Evolutionary conservation across 2,329 filamentous ascomycete species (phyloP).

Genomic region (Talaromyces sp.): DNA sequence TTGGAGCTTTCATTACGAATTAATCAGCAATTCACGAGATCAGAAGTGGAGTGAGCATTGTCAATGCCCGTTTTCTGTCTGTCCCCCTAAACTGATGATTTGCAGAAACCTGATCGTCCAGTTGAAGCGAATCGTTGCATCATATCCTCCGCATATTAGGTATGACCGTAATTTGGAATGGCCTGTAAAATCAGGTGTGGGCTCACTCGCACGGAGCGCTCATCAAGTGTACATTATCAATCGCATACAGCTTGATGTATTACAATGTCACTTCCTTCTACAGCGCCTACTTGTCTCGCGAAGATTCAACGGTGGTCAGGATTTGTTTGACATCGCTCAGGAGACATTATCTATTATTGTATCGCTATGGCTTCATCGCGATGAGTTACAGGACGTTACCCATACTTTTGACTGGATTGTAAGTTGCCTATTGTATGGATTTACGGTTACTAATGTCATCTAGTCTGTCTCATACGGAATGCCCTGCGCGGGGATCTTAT

Average conservation of each 20-base stretch:
- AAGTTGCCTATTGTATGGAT: not conserved
- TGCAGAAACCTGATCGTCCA: not conserved
- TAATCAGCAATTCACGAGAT: not conserved
- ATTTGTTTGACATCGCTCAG: constrained; percentile 1
- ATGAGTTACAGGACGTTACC: not conserved
- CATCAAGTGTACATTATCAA: not conserved
- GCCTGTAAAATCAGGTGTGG: not conserved
- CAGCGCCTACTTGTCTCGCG: constrained; percentile 1
- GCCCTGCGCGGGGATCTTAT: not conserved
- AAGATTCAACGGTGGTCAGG: not conserved
- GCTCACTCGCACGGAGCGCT: not conserved
- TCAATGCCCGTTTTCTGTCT: not conserved
- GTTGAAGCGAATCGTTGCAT: constrained; percentile 1
- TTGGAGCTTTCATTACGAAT: constrained; percentile 8
- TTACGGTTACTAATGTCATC: not conserved
- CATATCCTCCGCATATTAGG: constrained; percentile 3
- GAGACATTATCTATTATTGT: not conserved
- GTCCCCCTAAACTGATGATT: not conserved
- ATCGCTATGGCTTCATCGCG: not conserved
- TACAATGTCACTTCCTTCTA: not conserved
- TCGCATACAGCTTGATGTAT: constrained; percentile 1
- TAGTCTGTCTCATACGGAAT: constrained; percentile 4
- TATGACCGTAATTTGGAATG: not conserved
- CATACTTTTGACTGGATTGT: not conserved
- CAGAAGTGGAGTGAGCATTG: not conserved